A percentile compares a stretch with the other conserved stretches of the same genome.
phyloP scores from a whole-genome alignment of 495 filamentous ascomycete species.

The Apodospora peruviana region DNA sequence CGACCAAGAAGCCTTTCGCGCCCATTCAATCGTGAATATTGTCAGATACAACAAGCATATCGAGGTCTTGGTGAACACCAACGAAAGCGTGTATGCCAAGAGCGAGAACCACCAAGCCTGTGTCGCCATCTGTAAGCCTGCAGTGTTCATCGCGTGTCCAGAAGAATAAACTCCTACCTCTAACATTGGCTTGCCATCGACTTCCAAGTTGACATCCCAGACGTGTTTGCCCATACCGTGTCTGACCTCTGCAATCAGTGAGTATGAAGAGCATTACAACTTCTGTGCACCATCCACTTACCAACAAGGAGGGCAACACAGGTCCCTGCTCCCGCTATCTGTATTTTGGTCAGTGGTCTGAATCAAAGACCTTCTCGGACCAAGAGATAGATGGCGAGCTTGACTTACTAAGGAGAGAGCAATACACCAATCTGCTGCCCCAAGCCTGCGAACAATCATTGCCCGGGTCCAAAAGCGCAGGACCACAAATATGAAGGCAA shows the following conservation, averaged over 20 bases:
- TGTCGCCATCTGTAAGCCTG: not conserved
- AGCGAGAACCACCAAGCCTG: constrained; percentile 20
- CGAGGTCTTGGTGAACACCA: constrained; percentile 21
- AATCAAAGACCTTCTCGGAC: not conserved
- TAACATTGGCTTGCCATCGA: constrained; percentile 1
- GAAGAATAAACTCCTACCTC: constrained; percentile 8
- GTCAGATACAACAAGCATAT: constrained; percentile 24
- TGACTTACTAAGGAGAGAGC: constrained; percentile 12
- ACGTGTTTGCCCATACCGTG: constrained; percentile 20
- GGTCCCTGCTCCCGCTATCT: constrained; percentile 10
- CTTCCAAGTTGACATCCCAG: constrained; percentile 8
- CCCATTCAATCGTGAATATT: constrained; percentile 22
- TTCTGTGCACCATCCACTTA: constrained; percentile 9
- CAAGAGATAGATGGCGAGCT: too few relatives aligned
- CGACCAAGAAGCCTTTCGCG: constrained; percentile 8
- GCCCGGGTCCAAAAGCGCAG: constrained; percentile 18
- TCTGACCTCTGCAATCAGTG: constrained; percentile 5
- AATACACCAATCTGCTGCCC: constrained; percentile 16
- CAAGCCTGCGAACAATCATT: constrained; percentile 13
- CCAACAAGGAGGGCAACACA: not conserved
- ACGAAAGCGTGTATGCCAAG: constrained; percentile 12
- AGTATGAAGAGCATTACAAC: not conserved
- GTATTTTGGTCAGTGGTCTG: not conserved
- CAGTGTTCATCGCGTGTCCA: not conserved
- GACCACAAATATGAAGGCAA: constrained; percentile 17